These are phyloP conservation scores for Phytophthora sojae DNA, from an alignment of 352 stramenopile genomes.

Conservation along the genomic window DNA sequence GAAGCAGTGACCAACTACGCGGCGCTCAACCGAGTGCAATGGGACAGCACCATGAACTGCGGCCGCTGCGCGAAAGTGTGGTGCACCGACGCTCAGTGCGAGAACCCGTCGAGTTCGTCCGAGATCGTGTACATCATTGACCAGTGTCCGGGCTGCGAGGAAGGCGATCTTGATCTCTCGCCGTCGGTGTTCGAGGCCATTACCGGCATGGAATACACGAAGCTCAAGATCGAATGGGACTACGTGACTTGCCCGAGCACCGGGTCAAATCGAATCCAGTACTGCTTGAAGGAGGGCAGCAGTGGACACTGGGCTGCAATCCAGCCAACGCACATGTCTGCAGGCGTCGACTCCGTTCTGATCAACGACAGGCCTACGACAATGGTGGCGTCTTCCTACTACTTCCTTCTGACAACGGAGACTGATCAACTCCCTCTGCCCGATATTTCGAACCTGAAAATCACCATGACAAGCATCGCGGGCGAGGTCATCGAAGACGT, in stretches of 20 bases:
- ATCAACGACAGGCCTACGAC: slow-evolving; percentile 40
- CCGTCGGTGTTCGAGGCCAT: slow-evolving; percentile 28
- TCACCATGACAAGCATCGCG: slow-evolving; percentile 49
- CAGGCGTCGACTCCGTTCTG: slow-evolving; percentile 20
- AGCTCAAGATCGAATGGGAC: slow-evolving; percentile 27
- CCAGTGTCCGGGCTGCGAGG: slow-evolving; percentile 28
- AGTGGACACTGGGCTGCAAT: slow-evolving; percentile 31
- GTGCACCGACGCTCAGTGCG: slow-evolving; percentile 21
- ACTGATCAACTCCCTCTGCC: slow-evolving; percentile 35
- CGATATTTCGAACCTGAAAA: slow-evolving; percentile 33
- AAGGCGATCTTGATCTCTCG: slow-evolving; percentile 29
- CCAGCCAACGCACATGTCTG: slow-evolving; percentile 22
- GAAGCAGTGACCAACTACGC: slow-evolving; percentile 19
- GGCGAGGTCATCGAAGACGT: slow-evolving; percentile 63
- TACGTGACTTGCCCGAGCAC: slow-evolving; percentile 27
- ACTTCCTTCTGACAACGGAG: slow-evolving; percentile 45
- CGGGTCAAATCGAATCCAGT: slow-evolving; percentile 17
- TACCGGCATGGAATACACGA: slow-evolving; percentile 17
- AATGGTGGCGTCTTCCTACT: slow-evolving; percentile 76
- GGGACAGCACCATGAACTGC: slow-evolving; percentile 28
- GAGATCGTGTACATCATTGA: slow-evolving; percentile 32
- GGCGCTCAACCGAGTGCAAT: slow-evolving; percentile 32
- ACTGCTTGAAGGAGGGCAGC: slow-evolving; percentile 31
- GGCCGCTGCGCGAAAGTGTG: slow-evolving; percentile 28
- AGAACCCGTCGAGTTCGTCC: slow-evolving; percentile 16